A percentile compares a stretch with the other conserved stretches of the same genome.
phyloP scores from a whole-genome alignment of 495 filamentous ascomycete genomes.

The Daldinia bambusicola region DNA sequence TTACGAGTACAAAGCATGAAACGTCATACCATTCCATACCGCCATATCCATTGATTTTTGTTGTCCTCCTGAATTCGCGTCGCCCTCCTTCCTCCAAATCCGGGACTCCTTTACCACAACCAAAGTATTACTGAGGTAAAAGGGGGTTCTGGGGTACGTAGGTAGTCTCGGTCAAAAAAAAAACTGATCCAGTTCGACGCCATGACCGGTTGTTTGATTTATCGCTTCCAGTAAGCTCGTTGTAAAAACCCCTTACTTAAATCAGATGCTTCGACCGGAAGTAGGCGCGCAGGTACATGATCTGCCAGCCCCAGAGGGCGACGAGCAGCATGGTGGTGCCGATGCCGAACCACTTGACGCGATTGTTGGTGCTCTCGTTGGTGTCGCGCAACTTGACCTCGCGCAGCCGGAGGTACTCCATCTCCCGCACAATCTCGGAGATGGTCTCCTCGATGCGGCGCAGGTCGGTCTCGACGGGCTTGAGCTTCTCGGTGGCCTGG shows the following conservation, averaged over 20 bases:
- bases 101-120: slow-evolving; percentile 22
- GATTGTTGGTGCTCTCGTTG: slow-evolving; percentile 98
- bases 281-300: slow-evolving; percentile 96
- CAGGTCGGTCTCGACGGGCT: slow-evolving; percentile 95
- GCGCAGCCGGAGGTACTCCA: slow-evolving; percentile 88
- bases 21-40: slow-evolving; percentile 40
- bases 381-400: slow-evolving; percentile 98
- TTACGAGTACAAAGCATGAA: slow-evolving; percentile 45
- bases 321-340: slow-evolving; percentile 94
- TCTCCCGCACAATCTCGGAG: slow-evolving; percentile 81
- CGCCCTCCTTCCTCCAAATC: slow-evolving; percentile 24
- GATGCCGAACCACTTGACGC: slow-evolving; percentile 98
- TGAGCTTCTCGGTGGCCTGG: slow-evolving; percentile 96
- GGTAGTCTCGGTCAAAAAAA: background rate
- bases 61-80: slow-evolving; percentile 30
- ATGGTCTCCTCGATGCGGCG: slow-evolving; percentile 91
- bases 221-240: background rate
- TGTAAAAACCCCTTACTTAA: slow-evolving; percentile 62
- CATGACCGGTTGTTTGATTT: background rate
- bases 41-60: slow-evolving; percentile 25
- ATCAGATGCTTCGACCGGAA: slow-evolving; percentile 96
- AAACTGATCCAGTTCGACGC: slow-evolving; percentile 2
- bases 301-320: slow-evolving; percentile 93
- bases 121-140: slow-evolving; percentile 13
- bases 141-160: slow-evolving; percentile 9